A percentile compares a stretch with the other conserved stretches of the same genome.
Evolutionary conservation across 805 yeast species (phyloP).

Genomic region (Metschnikowia cubensis): DNA sequence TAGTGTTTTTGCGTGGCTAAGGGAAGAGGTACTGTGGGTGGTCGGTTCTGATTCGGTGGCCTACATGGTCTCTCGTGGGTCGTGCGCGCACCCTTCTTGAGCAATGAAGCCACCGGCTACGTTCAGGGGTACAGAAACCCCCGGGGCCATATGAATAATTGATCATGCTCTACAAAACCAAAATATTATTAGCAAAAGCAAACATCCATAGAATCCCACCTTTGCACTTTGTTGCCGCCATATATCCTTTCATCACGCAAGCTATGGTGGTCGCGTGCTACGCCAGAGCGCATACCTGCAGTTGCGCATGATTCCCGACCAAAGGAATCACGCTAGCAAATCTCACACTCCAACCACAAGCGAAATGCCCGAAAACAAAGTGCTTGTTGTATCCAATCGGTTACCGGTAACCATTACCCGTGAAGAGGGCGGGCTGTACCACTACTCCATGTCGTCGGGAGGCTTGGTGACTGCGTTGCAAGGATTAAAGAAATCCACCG

Average conservation of each 20-base stretch:
- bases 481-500: conserved; percentile 77
- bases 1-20: neutral
- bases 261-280: neutral
- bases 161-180: neutral
- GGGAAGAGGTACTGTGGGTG: neutral
- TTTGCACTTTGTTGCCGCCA: neutral
- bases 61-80: neutral
- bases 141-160: neutral
- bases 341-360: neutral
- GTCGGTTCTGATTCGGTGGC: neutral
- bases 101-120: neutral
- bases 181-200: too few species aligned
- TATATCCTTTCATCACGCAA: neutral
- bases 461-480: conserved; percentile 95
- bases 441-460: conserved; percentile 92
- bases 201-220: too few species aligned
- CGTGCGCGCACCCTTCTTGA: neutral
- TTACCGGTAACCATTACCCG: conserved; percentile 89
- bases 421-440: conserved; percentile 58
- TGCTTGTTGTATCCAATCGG: conserved; percentile 89
- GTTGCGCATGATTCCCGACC: conserved; percentile 1
- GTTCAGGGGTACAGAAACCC: neutral
- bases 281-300: conserved; percentile 3
- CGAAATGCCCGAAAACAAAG: conserved; percentile 48
- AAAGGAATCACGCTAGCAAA: conserved; percentile 1